Base-by-base conservation (phyloP, 805 yeast genomes). In the Candida maris region DNA sequence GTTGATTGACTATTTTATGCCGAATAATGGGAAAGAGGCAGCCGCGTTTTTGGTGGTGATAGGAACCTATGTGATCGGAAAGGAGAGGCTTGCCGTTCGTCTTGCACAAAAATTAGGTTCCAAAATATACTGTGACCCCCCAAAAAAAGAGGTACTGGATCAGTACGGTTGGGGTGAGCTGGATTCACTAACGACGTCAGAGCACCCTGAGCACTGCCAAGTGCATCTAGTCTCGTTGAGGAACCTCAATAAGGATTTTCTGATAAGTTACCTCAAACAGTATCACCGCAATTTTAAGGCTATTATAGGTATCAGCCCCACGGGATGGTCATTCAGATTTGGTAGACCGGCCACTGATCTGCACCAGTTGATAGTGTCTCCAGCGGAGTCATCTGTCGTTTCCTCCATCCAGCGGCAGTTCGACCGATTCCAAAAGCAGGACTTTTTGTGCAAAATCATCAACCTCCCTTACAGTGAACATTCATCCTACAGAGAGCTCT, bases 11-110 rank as follows among this genome's bases (percentile, higher is more conserved):
- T 70, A 55, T 45, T 57, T 65, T 26, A 38, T 32, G 4, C 23
- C 27, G 27, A 19, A 22, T 6, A 27, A 37, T 6, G 45, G 34
- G n/a, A 40, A 44, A n/a, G 26, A 23, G 12, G 38, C 31, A 21
- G 39, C 28, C 26, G 51, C 49, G 20, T 53, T 54, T 41, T 59
- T 85, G 41, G 72, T 81, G 6, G 64, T 85, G 7, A 79, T 93
- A 12, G 97, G 97, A 0, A 80, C 96, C 0, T 93, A 93, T 57
- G 75, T 89, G 2, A 88, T 93, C 25, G 98, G 98, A 3, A 93
- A 93, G 55, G 98, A 93, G 56, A 75, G 81, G 39, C 57, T 93
- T 19, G 97, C 96, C 0, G 59, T 85, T 6, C 65, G 75, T 1
- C 62, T 85, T 9, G 84, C 86, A 48, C 61, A 71, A 33, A 52